Percentiles rank a stretch among this genome's conserved stretches.
phyloP scores from a whole-genome alignment of 805 yeast genomes.

The Wickerhamomyces tratensis region DNA sequence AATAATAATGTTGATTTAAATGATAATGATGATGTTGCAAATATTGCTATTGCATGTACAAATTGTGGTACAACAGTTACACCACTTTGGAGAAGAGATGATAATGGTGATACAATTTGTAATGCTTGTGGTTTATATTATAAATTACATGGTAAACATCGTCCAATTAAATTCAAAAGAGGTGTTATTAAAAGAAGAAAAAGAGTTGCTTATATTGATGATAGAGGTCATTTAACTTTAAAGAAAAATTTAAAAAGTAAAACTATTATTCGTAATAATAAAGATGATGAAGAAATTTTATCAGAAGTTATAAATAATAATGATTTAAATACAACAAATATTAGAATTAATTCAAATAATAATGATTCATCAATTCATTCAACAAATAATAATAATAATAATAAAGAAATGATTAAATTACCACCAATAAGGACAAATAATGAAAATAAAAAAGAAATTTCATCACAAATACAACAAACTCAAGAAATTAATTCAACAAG shows the following conservation, averaged over 20 bases:
- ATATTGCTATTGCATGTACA: conserved; percentile 65
- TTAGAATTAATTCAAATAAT: too few species aligned
- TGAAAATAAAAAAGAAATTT: too few species aligned
- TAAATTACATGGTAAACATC: conserved; percentile 62
- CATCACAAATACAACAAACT: background rate
- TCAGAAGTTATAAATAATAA: too few species aligned
- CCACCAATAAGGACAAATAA: background rate
- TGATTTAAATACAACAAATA: too few species aligned
- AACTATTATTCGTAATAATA: background rate
- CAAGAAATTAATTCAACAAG: too few species aligned
- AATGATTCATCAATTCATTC: too few species aligned
- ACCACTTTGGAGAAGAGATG: conserved; percentile 82
- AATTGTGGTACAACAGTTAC: conserved; percentile 82
- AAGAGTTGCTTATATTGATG: conserved; percentile 21
- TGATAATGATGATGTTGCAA: conserved; percentile 17
- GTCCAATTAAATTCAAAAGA: conserved; percentile 71
- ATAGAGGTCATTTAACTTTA: background rate
- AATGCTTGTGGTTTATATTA: conserved; percentile 83
- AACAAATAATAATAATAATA: background rate
- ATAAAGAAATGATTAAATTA: background rate
- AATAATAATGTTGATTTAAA: too few species aligned
- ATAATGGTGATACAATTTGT: conserved; percentile 73
- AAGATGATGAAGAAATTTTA: background rate
- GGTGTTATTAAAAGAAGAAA: conserved; percentile 68
- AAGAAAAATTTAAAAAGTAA: background rate